phyloP scores from a whole-genome alignment of 2,329 filamentous ascomycete genomes.

The Pseudonectria foliicola region DNA sequence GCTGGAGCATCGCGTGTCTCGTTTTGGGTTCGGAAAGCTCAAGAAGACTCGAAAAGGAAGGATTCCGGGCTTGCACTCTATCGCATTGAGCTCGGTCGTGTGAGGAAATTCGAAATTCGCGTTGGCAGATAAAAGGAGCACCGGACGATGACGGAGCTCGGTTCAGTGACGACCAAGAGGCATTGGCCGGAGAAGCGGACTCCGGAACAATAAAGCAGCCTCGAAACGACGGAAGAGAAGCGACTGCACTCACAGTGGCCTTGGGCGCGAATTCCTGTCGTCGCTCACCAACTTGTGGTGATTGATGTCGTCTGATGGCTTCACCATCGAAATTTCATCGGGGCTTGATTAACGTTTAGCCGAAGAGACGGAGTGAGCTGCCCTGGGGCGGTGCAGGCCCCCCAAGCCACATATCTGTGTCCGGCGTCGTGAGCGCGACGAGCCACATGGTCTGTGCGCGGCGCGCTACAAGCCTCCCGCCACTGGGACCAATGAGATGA shows the following conservation, averaged over 20 bases:
- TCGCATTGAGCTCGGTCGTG: constrained; percentile 12
- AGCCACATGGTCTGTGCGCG: constrained; percentile 22
- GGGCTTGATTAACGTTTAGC: constrained; percentile 20
- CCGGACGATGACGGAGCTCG: constrained; percentile 7
- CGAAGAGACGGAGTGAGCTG: constrained; percentile 1
- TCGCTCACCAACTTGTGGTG: constrained; percentile 12
- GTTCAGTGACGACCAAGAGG: constrained; percentile 1
- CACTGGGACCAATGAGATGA: constrained; percentile 34
- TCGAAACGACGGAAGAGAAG: constrained; percentile 3
- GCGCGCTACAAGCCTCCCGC: constrained; percentile 12
- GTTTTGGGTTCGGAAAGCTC: not conserved
- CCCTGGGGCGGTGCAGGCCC: not conserved
- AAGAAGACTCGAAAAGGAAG: not conserved
- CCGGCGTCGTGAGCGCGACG: constrained; percentile 12
- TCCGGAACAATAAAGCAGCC: constrained; percentile 6
- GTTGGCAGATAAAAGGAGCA: constrained; percentile 9
- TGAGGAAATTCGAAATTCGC: constrained; percentile 9
- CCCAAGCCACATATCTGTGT: not conserved
- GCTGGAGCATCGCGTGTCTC: constrained; percentile 23
- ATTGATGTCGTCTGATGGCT: constrained; percentile 8
- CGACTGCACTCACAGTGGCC: constrained; percentile 9
- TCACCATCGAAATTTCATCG: constrained; percentile 22
- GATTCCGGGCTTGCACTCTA: constrained; percentile 1
- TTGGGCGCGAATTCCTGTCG: constrained; percentile 8
- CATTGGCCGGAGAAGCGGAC: constrained; percentile 6